A percentile compares a stretch with the other conserved stretches of the same genome.
Conservation (phyloP, 2,329 filamentous ascomycete species). For the Graphiopsis chlorocephala region DNA sequence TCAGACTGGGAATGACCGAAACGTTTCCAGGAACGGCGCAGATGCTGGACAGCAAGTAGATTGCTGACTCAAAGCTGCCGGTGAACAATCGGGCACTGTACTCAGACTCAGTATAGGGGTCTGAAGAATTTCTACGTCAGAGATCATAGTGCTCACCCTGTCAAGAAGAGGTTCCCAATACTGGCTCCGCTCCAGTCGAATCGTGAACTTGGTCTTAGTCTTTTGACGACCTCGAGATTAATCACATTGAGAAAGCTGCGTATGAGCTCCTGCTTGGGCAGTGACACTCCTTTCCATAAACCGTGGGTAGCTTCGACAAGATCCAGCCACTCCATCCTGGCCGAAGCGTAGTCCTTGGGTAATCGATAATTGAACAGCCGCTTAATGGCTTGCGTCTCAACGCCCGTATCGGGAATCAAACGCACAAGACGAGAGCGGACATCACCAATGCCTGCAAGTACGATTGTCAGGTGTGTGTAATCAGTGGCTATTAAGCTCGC, state of each 20-base stretch:
- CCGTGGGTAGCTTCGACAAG: slow-evolving; percentile 79
- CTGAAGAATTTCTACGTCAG: neutral
- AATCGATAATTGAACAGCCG: slow-evolving; percentile 85
- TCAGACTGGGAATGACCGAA: slow-evolving; percentile 82
- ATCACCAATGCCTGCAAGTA: slow-evolving; percentile 62
- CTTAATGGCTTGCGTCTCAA: slow-evolving; percentile 72
- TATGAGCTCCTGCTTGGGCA: slow-evolving; percentile 52
- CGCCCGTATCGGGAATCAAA: slow-evolving; percentile 68
- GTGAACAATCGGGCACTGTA: slow-evolving; percentile 80
- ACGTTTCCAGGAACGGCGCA: slow-evolving; percentile 77
- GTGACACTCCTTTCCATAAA: slow-evolving; percentile 63
- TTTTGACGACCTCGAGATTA: slow-evolving; percentile 50
- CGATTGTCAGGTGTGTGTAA: neutral
- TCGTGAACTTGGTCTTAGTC: slow-evolving; percentile 44
- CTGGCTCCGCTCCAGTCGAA: slow-evolving; percentile 52
- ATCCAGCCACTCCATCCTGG: slow-evolving; percentile 78
- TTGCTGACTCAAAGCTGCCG: slow-evolving; percentile 86
- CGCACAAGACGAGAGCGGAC: slow-evolving; percentile 73
- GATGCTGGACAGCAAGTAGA: slow-evolving; percentile 83
- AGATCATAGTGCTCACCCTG: slow-evolving; percentile 54
- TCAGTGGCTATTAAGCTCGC: slow-evolving; percentile 21
- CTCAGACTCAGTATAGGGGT: slow-evolving; percentile 9
- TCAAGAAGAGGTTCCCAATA: slow-evolving; percentile 52
- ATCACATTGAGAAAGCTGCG: slow-evolving; percentile 50
- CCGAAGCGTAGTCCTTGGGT: slow-evolving; percentile 57